These are phyloP conservation scores for Phytophthora megakarya DNA, from an alignment of 352 stramenopile genomes.

Conservation along the genomic window DNA sequence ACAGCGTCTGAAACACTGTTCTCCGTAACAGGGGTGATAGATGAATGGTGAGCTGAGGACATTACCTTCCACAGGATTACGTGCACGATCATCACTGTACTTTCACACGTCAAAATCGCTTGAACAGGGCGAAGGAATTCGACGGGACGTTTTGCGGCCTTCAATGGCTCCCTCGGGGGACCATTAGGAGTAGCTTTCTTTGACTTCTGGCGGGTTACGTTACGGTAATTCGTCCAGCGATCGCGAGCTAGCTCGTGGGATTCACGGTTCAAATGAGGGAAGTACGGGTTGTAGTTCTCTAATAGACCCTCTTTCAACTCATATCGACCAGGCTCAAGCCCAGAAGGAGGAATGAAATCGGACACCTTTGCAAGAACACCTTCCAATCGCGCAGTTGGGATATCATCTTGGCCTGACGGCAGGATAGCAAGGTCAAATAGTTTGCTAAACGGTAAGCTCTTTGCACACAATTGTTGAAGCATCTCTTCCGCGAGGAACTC, in stretches of 20 bases:
- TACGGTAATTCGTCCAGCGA: constrained; percentile 81
- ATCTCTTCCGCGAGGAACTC: constrained; percentile 85
- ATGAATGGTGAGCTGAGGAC: constrained; percentile 22
- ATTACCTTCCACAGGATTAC: constrained; percentile 71
- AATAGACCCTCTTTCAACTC: constrained; percentile 75
- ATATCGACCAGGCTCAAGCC: constrained; percentile 81
- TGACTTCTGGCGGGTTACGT: constrained; percentile 43
- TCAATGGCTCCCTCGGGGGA: constrained; percentile 48
- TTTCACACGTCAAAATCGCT: constrained; percentile 67
- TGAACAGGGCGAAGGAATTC: constrained; percentile 62
- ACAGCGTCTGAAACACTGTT: constrained; percentile 78
- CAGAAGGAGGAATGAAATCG: constrained; percentile 72
- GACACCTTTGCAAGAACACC: constrained; percentile 64
- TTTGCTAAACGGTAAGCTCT: constrained; percentile 76
- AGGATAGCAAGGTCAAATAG: constrained; percentile 82
- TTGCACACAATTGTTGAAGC: constrained; percentile 83
- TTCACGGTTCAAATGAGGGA: constrained; percentile 85
- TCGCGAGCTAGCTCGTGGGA: constrained; percentile 81
- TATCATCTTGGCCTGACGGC: constrained; percentile 83
- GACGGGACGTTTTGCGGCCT: constrained; percentile 42
- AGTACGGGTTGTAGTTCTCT: constrained; percentile 88
- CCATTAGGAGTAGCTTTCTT: constrained; percentile 19
- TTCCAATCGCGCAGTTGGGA: constrained; percentile 72
- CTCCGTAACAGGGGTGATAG: constrained; percentile 15
- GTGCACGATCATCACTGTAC: constrained; percentile 68